phyloP scores from a whole-genome alignment of 257 asterid species.

The Nicotiana paniculata region DNA sequence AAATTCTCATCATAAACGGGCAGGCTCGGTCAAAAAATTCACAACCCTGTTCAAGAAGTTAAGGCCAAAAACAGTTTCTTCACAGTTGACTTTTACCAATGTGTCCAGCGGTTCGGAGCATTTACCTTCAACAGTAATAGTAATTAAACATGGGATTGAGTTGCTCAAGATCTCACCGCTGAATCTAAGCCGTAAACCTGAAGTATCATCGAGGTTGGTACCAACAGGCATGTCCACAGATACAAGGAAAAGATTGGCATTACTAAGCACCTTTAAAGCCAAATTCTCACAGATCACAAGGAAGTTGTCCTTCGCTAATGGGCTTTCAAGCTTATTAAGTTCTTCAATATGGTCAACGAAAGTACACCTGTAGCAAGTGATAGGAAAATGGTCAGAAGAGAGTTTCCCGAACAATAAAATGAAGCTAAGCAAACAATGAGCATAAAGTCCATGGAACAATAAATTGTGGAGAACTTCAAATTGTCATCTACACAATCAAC shows the following conservation, averaged over 20 bases:
- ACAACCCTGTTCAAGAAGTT: conserved; percentile 84
- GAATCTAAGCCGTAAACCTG: conserved; percentile 75
- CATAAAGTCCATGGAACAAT: not conserved
- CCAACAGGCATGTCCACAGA: conserved; percentile 94
- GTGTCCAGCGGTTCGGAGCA: conserved; percentile 69
- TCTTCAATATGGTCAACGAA: conserved; percentile 63
- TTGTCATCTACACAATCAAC: not conserved
- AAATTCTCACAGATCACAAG: conserved; percentile 70
- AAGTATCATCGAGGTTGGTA: conserved; percentile 62
- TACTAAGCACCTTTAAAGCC: conserved; percentile 80
- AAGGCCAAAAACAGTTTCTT: conserved; percentile 91
- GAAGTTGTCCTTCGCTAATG: conserved; percentile 53
- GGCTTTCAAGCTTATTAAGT: conserved; percentile 35
- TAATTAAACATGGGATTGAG: conserved; percentile 65
- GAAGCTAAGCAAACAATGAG: not conserved
- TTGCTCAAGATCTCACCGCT: conserved; percentile 83
- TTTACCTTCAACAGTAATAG: conserved; percentile 68
- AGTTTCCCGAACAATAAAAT: not conserved
- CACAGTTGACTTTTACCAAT: conserved; percentile 71
- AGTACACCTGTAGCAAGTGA: conserved; percentile 58
- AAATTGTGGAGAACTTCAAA: not conserved
- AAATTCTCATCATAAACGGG: conserved; percentile 12
- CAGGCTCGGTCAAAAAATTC: conserved; percentile 63
- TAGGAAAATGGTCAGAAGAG: conserved; percentile 4
- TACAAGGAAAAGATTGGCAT: conserved; percentile 65